These are phyloP conservation scores for Aspergillus costaricaensis DNA, from an alignment of 2,329 filamentous ascomycete species.

Conservation along the genomic window DNA sequence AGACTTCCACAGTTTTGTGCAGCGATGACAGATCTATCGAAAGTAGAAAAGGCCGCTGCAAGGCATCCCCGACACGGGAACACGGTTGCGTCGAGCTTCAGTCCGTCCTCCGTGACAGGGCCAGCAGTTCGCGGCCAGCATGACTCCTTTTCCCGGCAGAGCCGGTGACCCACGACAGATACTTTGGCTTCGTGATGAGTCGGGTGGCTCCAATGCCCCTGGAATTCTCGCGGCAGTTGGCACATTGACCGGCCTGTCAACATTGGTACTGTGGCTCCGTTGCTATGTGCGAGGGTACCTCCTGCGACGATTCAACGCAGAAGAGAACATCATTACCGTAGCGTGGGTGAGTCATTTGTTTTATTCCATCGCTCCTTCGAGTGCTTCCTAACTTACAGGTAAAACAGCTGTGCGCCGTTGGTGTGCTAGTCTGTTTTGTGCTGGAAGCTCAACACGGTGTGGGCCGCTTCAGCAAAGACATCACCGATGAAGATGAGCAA, in stretches of 20 bases:
- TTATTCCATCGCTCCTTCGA: constrained; percentile 21
- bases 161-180: not conserved
- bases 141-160: not conserved
- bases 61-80: not conserved
- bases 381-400: not conserved
- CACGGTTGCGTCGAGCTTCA: not conserved
- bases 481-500: constrained; percentile 36
- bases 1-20: not conserved
- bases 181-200: not conserved
- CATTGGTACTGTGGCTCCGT: constrained; percentile 44
- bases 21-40: not conserved
- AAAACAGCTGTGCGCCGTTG: constrained; percentile 25
- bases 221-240: constrained; percentile 45
- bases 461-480: constrained; percentile 47
- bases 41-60: not conserved
- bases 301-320: constrained; percentile 51
- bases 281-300: constrained; percentile 51
- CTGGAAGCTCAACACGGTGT: constrained; percentile 50
- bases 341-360: constrained; percentile 39
- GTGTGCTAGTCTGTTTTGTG: constrained; percentile 45
- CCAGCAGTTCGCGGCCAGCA: not conserved
- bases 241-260: constrained; percentile 41
- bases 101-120: not conserved
- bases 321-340: constrained; percentile 51
- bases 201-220: constrained; percentile 11